Conservation (phyloP, 2,329 filamentous ascomycete genomes). For the Cercospora zeina region DNA sequence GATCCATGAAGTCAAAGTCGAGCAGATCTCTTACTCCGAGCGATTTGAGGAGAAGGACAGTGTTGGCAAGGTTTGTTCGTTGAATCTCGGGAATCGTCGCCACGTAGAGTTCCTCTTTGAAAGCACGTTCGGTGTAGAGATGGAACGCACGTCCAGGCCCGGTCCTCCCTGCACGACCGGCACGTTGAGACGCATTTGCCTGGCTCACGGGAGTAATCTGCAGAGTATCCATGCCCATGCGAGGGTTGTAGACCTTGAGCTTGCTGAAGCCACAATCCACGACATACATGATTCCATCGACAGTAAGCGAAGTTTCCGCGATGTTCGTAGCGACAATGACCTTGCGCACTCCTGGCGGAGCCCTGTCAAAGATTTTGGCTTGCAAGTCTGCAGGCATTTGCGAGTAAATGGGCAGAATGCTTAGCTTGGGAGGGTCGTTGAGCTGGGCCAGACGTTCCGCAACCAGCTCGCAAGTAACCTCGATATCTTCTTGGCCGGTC, state of each 20-base stretch:
- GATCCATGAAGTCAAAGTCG: conserved; percentile 99
- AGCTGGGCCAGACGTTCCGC: conserved; percentile 83
- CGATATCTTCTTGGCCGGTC: conserved; percentile 98
- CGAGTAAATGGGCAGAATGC: conserved; percentile 96
- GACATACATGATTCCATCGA: conserved; percentile 99
- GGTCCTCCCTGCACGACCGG: conserved; percentile 89
- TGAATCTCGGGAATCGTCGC: conserved; percentile 98
- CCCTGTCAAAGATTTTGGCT: conserved; percentile 94
- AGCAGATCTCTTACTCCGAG: conserved; percentile 90
- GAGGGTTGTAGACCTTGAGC: conserved; percentile 96
- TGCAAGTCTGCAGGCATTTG: conserved; percentile 98
- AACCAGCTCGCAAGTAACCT: conserved; percentile 90
- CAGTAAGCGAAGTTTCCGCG: conserved; percentile 94
- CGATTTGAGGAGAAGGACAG: conserved; percentile 89
- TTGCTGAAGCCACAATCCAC: conserved; percentile 96
- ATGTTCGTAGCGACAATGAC: conserved; percentile 99
- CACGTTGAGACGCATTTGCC: conserved; percentile 90
- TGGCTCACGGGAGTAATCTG: conserved; percentile 98
- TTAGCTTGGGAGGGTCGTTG: conserved; percentile 91
- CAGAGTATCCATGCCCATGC: conserved; percentile 98
- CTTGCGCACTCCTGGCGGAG: conserved; percentile 86
- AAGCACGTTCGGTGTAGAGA: conserved; percentile 90
- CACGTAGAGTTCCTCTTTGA: conserved; percentile 92
- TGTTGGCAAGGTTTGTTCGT: conserved; percentile 92
- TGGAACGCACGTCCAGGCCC: conserved; percentile 94